Percentiles rank a stretch among this genome's conserved stretches.
Conservation (phyloP, 345 rosid species). For the Populus davidiana region DNA sequence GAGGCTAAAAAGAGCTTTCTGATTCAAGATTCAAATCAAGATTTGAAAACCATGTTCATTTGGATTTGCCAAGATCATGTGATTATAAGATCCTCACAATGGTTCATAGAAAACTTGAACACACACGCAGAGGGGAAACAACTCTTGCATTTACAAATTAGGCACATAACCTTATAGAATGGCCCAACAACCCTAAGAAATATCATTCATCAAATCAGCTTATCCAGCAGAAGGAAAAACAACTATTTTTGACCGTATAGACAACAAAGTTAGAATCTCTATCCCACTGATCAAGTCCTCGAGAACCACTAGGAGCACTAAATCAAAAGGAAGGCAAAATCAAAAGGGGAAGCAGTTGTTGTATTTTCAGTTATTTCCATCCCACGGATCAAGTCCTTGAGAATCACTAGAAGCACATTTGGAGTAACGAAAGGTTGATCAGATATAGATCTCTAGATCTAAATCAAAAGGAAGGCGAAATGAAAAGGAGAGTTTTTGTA, state of each 20-base stretch:
- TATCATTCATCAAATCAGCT: neutral
- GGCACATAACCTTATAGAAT: neutral
- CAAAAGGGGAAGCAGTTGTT: too few species aligned
- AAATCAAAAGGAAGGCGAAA: neutral
- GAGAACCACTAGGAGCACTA: neutral
- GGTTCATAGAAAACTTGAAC: neutral
- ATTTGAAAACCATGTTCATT: neutral
- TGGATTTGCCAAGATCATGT: neutral
- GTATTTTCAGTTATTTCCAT: neutral
- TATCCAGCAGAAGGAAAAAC: neutral
- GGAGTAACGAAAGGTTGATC: neutral
- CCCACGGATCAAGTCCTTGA: neutral
- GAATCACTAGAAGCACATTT: neutral
- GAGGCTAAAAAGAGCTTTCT: neutral
- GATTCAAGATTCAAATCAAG: neutral
- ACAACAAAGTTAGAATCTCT: neutral
- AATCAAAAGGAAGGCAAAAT: too few species aligned
- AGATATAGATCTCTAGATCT: neutral
- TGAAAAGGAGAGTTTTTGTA: neutral
- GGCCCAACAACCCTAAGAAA: too few species aligned
- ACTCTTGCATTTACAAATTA: neutral
- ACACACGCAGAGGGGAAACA: neutral
- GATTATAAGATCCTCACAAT: neutral
- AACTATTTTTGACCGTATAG: neutral
- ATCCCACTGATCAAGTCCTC: neutral